phyloP scores from a whole-genome alignment of 2,329 filamentous ascomycete species.

The Trichoderma oligosporum region DNA sequence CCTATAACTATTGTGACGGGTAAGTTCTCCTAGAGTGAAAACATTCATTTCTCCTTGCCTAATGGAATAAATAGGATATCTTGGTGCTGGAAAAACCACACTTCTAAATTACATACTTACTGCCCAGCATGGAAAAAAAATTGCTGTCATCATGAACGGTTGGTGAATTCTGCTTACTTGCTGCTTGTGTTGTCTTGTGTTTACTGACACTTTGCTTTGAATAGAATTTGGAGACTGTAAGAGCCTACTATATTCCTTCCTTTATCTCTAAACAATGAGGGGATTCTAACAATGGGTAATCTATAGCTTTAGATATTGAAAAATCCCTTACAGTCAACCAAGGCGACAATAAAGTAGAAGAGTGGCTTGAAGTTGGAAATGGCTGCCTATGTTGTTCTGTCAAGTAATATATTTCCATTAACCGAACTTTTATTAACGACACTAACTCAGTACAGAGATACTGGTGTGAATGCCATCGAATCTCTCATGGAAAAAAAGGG shows the following conservation, averaged over 20 bases:
- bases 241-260: conserved; percentile 33
- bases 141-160: conserved; percentile 95
- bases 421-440: background rate
- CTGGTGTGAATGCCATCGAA: conserved; percentile 91
- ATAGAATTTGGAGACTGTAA: conserved; percentile 77
- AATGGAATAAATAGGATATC: conserved; percentile 60
- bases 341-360: conserved; percentile 75
- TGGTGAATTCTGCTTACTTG: background rate
- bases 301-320: conserved; percentile 84
- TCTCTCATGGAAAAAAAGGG: conserved; percentile 91
- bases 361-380: conserved; percentile 95
- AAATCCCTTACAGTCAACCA: conserved; percentile 90
- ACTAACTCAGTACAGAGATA: conserved; percentile 56
- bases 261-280: background rate
- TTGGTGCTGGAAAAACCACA: conserved; percentile 94
- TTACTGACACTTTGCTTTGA: background rate
- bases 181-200: background rate
- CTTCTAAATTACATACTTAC: conserved; percentile 93
- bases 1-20: conserved; percentile 84
- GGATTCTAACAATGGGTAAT: background rate
- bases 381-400: conserved; percentile 98
- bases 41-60: background rate
- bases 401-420: conserved; percentile 55
- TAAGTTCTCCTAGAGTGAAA: conserved; percentile 30
- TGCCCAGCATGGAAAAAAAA: conserved; percentile 93